Conservation (phyloP, 352 stramenopile genomes). For the Saprolegnia diclina region DNA sequence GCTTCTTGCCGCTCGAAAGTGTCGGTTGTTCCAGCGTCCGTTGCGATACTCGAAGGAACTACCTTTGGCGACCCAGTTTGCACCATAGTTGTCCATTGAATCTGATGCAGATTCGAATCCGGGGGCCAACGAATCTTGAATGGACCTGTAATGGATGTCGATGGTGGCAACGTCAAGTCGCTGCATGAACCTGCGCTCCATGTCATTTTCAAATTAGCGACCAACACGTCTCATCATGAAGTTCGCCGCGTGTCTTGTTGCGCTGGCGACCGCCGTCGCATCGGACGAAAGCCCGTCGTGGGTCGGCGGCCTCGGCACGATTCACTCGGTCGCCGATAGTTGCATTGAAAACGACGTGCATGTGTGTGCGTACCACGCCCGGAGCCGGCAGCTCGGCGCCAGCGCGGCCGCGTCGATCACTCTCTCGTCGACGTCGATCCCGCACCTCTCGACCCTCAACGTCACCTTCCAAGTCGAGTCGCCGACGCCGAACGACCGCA, state of each 20-base stretch:
- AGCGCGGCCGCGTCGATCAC: background rate
- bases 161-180: no score
- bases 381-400: slow-evolving; percentile 2
- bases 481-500: background rate
- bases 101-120: no score
- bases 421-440: background rate
- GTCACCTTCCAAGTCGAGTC: background rate
- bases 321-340: background rate
- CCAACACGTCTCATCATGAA: no score
- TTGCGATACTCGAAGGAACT: no score
- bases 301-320: background rate
- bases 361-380: background rate
- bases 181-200: no score
- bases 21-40: no score
- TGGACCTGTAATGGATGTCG: no score
- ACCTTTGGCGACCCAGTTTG: no score
- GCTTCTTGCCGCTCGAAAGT: no score
- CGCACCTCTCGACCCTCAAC: slow-evolving; percentile 1
- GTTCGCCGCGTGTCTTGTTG: background rate
- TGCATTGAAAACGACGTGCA: background rate
- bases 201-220: no score
- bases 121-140: no score
- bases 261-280: background rate
- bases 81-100: no score
- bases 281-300: background rate